These are phyloP conservation scores for Pseudomonodictys pantanalensis DNA, from an alignment of 495 filamentous ascomycete genomes.

Conservation along the genomic window DNA sequence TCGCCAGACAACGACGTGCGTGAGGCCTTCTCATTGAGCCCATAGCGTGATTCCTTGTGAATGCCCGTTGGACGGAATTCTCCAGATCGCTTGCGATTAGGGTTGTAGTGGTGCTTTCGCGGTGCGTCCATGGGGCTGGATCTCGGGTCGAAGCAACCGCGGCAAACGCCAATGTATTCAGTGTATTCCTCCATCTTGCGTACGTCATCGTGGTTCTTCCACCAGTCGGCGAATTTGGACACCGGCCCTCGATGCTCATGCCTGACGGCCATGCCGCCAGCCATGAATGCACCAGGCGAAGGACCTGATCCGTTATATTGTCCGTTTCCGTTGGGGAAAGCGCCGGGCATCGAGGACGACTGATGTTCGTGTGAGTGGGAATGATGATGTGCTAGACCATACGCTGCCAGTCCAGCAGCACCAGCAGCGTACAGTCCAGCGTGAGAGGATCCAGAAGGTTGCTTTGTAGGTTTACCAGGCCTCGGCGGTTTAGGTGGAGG, in stretches of 20 bases:
- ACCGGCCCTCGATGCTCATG: slow-evolving; percentile 53
- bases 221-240: slow-evolving; percentile 59
- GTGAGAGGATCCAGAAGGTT: slow-evolving; percentile 40
- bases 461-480: slow-evolving; percentile 26
- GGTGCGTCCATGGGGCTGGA: slow-evolving; percentile 61
- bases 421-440: slow-evolving; percentile 49
- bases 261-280: slow-evolving; percentile 24
- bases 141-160: slow-evolving; percentile 64
- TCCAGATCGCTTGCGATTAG: slow-evolving; percentile 34
- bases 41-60: slow-evolving; percentile 34
- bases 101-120: slow-evolving; percentile 60
- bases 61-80: slow-evolving; percentile 29
- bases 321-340: slow-evolving; percentile 13
- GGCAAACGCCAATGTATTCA: slow-evolving; percentile 67
- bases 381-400: slow-evolving; percentile 42
- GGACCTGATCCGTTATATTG: slow-evolving; percentile 5
- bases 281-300: slow-evolving; percentile 15
- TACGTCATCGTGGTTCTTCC: slow-evolving; percentile 66
- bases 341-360: slow-evolving; percentile 32
- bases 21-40: slow-evolving; percentile 36
- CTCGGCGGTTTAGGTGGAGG: slow-evolving; percentile 30
- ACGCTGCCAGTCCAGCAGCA: slow-evolving; percentile 46
- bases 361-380: slow-evolving; percentile 46
- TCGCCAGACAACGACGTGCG: slow-evolving; percentile 46
- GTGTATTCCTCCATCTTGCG: slow-evolving; percentile 71